Evolutionary conservation across 2,329 filamentous ascomycete species (phyloP).

Genomic region (Xylaria sp.): DNA sequence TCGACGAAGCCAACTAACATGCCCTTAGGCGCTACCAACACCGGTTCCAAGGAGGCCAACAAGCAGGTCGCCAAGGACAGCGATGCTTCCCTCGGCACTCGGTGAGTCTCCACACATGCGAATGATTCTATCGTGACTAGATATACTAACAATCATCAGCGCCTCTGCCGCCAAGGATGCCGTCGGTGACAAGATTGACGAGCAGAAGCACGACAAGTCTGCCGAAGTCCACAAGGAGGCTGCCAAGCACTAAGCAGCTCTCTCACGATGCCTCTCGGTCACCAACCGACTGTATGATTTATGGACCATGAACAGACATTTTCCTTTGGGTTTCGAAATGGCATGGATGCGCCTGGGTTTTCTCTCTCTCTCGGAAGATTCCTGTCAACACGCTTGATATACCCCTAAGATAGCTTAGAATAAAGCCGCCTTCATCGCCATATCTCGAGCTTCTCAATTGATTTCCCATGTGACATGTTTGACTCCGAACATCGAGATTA

Average conservation of each 20-base stretch:
- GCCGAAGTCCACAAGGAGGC: conserved; percentile 53
- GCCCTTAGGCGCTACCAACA: conserved; percentile 54
- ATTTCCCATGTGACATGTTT: background rate
- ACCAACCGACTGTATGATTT: conserved; percentile 43
- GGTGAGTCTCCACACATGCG: conserved; percentile 53
- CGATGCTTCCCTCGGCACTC: conserved; percentile 64
- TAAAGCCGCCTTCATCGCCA: conserved; percentile 42
- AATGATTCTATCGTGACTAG: background rate
- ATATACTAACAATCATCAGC: conserved; percentile 51
- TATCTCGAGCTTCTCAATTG: background rate
- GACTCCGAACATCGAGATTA: background rate
- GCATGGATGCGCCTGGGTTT: conserved; percentile 34
- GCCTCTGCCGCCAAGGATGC: conserved; percentile 63
- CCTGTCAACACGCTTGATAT: conserved; percentile 42
- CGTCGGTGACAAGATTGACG: conserved; percentile 58
- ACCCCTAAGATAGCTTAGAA: conserved; percentile 51
- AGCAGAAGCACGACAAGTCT: conserved; percentile 52
- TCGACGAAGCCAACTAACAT: conserved; percentile 16
- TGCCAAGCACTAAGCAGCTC: conserved; percentile 50
- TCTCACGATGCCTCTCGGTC: conserved; percentile 17
- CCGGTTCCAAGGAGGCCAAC: conserved; percentile 75
- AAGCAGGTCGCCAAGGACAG: conserved; percentile 74
- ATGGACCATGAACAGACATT: conserved; percentile 39
- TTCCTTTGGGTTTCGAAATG: conserved; percentile 41
- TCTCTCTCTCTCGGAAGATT: conserved; percentile 31